Evolutionary conservation across 2,329 filamentous ascomycete genomes (phyloP).

Genomic region (Paecilomyces niveus): DNA sequence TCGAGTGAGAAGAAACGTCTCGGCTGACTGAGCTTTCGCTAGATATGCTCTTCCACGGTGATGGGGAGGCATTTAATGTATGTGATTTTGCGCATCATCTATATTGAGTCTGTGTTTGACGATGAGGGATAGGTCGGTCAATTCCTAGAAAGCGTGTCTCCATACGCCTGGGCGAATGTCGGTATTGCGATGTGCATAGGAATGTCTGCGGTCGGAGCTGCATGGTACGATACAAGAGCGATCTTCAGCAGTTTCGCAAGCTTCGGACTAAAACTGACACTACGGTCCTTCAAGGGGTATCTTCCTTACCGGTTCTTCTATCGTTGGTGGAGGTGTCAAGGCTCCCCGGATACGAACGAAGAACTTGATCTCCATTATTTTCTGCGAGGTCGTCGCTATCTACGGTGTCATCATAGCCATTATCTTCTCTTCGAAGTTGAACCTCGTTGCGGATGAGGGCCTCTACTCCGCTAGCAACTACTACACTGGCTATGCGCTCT

Average conservation of each 20-base stretch:
- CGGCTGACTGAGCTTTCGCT: neutral
- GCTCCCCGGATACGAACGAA: conserved; percentile 97
- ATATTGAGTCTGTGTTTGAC: conserved; percentile 7
- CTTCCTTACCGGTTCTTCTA: conserved; percentile 95
- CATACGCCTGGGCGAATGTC: conserved; percentile 84
- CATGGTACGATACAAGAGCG: conserved; percentile 62
- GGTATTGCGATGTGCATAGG: conserved; percentile 94
- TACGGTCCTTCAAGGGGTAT: conserved; percentile 66
- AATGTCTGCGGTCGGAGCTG: conserved; percentile 90
- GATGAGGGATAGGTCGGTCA: conserved; percentile 62
- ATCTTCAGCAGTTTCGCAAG: neutral
- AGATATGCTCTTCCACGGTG: conserved; percentile 99
- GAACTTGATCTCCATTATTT: conserved; percentile 99
- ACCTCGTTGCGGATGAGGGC: conserved; percentile 54
- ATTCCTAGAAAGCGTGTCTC: conserved; percentile 90
- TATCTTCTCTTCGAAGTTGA: conserved; percentile 87
- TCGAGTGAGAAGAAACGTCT: neutral
- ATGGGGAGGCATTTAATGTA: conserved; percentile 94
- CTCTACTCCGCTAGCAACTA: conserved; percentile 72
- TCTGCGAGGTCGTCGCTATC: conserved; percentile 99
- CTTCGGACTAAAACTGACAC: neutral
- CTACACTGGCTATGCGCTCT: conserved; percentile 91
- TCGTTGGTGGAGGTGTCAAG: conserved; percentile 92
- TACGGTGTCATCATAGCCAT: conserved; percentile 99
- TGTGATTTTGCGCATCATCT: conserved; percentile 21